Evolutionary conservation across 345 rosid species (phyloP).

Genomic region (Alliaria petiolata): DNA sequence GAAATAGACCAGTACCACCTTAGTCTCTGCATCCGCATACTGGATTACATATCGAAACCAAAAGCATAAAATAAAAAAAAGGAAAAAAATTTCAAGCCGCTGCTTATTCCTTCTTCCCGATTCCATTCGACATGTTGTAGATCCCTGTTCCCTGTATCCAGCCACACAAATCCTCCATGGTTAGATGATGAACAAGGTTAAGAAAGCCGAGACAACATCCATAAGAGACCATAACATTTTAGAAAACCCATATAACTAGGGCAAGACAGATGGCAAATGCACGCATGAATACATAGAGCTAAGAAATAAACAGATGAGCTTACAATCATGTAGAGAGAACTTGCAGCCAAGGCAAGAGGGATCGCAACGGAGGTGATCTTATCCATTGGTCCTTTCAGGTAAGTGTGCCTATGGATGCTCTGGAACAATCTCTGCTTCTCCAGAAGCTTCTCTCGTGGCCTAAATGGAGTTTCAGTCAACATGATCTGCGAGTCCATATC

Average conservation of each 20-base stretch:
- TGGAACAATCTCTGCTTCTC: constrained; percentile 83
- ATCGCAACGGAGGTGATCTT: constrained; percentile 88
- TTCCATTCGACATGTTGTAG: constrained; percentile 84
- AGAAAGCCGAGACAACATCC: no score
- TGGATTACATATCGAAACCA: constrained; percentile 18
- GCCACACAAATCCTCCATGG: neutral
- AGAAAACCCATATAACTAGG: no score
- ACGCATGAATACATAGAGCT: neutral
- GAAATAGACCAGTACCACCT: constrained; percentile 12
- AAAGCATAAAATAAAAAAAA: neutral
- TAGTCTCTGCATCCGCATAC: neutral
- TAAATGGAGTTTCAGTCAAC: constrained; percentile 72
- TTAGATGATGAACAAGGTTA: no score
- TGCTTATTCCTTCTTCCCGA: constrained; percentile 77
- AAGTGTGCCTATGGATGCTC: constrained; percentile 67
- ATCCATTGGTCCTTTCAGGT: constrained; percentile 79
- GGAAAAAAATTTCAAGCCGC: neutral
- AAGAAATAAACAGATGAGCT: constrained; percentile 26
- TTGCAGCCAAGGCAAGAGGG: constrained; percentile 65
- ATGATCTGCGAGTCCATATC: constrained; percentile 27
- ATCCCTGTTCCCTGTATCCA: constrained; percentile 71
- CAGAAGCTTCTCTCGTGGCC: constrained; percentile 78
- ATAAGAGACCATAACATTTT: no score
- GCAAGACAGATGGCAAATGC: neutral
- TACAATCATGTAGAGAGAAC: constrained; percentile 62